Evolutionary conservation across 2,329 filamentous ascomycete genomes (phyloP).

Genomic region (Lasiodiplodia citricola): DNA sequence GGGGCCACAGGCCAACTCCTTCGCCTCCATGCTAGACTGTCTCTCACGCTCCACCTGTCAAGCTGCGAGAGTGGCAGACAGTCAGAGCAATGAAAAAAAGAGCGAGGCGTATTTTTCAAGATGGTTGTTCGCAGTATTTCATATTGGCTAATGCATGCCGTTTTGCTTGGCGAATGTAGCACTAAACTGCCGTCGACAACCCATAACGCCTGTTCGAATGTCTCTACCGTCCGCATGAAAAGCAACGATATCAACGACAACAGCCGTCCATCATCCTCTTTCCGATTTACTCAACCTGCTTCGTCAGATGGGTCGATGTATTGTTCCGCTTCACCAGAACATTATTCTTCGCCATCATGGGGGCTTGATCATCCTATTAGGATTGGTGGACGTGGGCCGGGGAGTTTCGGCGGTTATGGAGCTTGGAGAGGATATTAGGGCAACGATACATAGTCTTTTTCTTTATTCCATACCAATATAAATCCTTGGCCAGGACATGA

Average conservation of each 20-base stretch:
- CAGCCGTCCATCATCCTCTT: neutral
- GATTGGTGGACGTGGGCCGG: slow-evolving; percentile 19
- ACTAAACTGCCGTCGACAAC: slow-evolving; percentile 11
- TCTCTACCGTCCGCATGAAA: neutral
- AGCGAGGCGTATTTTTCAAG: neutral
- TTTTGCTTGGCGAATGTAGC: neutral
- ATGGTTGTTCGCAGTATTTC: neutral
- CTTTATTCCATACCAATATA: slow-evolving; percentile 4
- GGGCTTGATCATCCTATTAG: slow-evolving; percentile 16
- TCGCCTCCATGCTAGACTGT: neutral
- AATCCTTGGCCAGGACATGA: slow-evolving; percentile 4
- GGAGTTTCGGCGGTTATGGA: slow-evolving; percentile 16
- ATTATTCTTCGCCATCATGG: slow-evolving; percentile 14
- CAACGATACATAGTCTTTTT: slow-evolving; percentile 7
- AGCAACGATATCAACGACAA: neutral
- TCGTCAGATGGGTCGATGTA: neutral
- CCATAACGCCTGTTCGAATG: slow-evolving; percentile 3
- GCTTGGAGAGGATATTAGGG: slow-evolving; percentile 13
- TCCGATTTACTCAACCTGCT: neutral
- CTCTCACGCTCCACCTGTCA: neutral
- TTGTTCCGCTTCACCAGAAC: neutral
- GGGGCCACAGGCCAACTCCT: neutral
- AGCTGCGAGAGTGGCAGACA: neutral
- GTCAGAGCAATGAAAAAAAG: neutral
- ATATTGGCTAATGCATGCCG: neutral